Evolutionary conservation across 2,329 filamentous ascomycete genomes (phyloP).

Genomic region (Apiospora hydei): DNA sequence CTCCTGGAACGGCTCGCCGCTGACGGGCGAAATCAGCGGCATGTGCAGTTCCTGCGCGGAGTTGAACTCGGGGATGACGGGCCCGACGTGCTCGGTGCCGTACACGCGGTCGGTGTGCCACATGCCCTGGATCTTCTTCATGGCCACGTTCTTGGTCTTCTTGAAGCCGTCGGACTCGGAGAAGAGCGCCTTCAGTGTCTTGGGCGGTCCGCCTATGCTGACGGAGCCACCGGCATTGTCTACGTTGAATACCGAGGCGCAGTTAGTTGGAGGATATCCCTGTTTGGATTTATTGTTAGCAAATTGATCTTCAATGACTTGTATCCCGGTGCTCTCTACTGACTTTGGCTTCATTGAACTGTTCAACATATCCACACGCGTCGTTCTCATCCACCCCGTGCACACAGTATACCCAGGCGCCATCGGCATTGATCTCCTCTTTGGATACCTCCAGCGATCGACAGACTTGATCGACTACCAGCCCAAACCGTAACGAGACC

Average conservation of each 20-base stretch:
- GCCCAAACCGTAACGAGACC: constrained; percentile 5
- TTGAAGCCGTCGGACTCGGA: constrained; percentile 10
- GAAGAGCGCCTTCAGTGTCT: constrained; percentile 13
- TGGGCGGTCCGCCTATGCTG: constrained; percentile 19
- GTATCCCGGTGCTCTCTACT: background rate
- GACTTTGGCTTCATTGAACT: constrained; percentile 8
- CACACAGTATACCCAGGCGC: constrained; percentile 16
- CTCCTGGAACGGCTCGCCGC: background rate
- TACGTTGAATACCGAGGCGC: constrained; percentile 15
- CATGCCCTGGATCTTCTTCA: constrained; percentile 24
- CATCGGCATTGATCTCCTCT: constrained; percentile 19
- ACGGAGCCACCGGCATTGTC: constrained; percentile 14
- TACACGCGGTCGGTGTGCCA: constrained; percentile 4
- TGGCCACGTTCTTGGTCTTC: constrained; percentile 22
- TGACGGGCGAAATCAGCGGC: constrained; percentile 12
- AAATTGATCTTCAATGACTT: background rate
- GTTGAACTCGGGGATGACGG: background rate
- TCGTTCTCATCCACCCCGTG: constrained; percentile 7
- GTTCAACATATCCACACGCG: background rate
- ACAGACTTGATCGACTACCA: constrained; percentile 20
- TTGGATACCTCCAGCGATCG: constrained; percentile 12
- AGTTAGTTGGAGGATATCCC: background rate
- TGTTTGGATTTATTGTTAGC: background rate
- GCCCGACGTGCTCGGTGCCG: constrained; percentile 15
- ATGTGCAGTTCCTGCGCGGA: background rate